These are phyloP conservation scores for Rhizopus sp. DNA, from an alignment of 371 early-diverging fungal genomes.

Conservation along the genomic window DNA sequence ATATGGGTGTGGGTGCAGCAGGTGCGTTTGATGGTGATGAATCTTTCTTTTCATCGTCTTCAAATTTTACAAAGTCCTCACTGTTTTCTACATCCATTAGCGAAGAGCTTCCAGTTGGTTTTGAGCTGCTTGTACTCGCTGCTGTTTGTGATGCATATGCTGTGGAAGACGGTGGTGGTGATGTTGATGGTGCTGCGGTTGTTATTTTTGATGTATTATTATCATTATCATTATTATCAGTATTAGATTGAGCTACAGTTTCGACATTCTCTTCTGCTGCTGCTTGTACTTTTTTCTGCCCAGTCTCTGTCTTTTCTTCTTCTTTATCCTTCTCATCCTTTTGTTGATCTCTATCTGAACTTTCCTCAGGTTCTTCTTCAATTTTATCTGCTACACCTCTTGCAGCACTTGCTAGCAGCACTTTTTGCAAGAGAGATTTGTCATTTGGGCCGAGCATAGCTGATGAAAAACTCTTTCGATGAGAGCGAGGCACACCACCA, in stretches of 20 bases:
- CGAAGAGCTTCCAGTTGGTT: slow-evolving; percentile 6
- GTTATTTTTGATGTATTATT: not conserved
- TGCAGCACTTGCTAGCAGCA: slow-evolving; percentile 31
- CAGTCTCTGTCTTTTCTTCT: slow-evolving; percentile 1
- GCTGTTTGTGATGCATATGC: not conserved
- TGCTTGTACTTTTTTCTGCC: not conserved
- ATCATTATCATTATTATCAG: not conserved
- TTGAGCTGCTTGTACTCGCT: not conserved
- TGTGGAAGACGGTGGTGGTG: not conserved
- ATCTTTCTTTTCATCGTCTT: slow-evolving; percentile 46
- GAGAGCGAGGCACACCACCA: not conserved
- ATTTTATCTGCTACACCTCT: slow-evolving; percentile 30
- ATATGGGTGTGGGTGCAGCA: slow-evolving; percentile 11
- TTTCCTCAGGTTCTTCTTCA: slow-evolving; percentile 12
- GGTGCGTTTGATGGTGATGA: slow-evolving; percentile 8
- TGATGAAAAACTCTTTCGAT: slow-evolving; percentile 27
- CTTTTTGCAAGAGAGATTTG: slow-evolving; percentile 41
- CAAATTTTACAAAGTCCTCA: slow-evolving; percentile 51
- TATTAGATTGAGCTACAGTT: too few relatives aligned
- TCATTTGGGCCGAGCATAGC: slow-evolving; percentile 27
- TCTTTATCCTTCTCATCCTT: not conserved
- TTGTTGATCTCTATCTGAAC: not conserved
- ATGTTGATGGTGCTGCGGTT: not conserved
- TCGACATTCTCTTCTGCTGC: not conserved
- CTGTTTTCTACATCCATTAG: slow-evolving; percentile 28